These are phyloP conservation scores for Cardamine chenopodiifolia DNA, from an alignment of 345 rosid species.

Conservation along the genomic window DNA sequence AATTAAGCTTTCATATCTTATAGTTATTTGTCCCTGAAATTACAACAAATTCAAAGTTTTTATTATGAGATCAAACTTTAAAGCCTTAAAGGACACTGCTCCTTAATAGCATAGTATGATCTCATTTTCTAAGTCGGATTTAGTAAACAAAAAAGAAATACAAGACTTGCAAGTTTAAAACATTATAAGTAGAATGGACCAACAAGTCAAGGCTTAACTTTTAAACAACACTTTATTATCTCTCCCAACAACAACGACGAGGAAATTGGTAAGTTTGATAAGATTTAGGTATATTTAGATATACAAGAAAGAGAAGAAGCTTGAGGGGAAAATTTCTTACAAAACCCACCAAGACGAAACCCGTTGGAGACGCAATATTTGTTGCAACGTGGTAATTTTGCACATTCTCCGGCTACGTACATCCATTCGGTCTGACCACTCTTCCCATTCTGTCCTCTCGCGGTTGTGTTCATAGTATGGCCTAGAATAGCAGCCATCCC, in stretches of 20 bases:
- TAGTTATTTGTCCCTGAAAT: no score
- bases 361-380: conserved; percentile 38
- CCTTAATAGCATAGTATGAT: neutral
- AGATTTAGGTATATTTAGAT: conserved; percentile 31
- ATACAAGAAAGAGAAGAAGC: conserved; percentile 35
- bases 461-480: neutral
- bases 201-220: neutral
- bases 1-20: no score
- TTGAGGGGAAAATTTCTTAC: conserved; percentile 40
- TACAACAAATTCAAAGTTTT: neutral
- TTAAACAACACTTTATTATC: conserved; percentile 17
- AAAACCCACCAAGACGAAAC: conserved; percentile 42
- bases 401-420: conserved; percentile 38
- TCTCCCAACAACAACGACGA: conserved; percentile 18
- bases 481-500: neutral
- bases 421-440: conserved; percentile 33
- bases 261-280: neutral
- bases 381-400: conserved; percentile 31
- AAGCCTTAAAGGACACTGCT: neutral
- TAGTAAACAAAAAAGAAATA: neutral
- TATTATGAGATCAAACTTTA: neutral
- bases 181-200: conserved; percentile 4
- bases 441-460: neutral
- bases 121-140: neutral
- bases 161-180: neutral